Conservation (phyloP, 176 grass and related monocot genomes). For the Avena atlantica region DNA sequence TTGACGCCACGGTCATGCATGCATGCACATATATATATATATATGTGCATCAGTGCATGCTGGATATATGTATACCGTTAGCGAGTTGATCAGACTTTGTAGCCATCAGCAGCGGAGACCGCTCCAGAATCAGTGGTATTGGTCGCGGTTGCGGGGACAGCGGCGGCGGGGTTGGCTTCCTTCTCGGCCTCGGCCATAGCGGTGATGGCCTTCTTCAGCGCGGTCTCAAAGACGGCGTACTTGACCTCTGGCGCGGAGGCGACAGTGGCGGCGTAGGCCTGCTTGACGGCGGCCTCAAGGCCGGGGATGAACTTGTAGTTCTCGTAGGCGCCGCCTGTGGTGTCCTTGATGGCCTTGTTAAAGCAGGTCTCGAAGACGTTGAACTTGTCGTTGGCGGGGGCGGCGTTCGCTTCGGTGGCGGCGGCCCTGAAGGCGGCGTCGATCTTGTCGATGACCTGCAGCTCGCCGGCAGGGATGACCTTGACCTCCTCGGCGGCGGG, state of each 20-base stretch:
- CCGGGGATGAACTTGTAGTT: not conserved
- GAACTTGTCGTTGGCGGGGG: not conserved
- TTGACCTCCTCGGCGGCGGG: conserved; percentile 21
- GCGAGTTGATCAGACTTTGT: conserved; percentile 18
- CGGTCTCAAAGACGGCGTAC: conserved; percentile 18
- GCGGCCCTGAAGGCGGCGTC: conserved; percentile 9
- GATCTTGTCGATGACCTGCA: not conserved
- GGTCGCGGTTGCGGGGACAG: not conserved
- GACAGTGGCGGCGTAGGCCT: conserved; percentile 7
- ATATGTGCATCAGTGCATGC: not conserved
- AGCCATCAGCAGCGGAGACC: not conserved
- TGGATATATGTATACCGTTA: not conserved
- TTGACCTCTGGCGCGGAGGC: not conserved
- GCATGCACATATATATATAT: not conserved
- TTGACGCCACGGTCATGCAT: not conserved
- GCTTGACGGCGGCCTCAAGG: conserved; percentile 27
- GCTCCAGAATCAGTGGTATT: not conserved
- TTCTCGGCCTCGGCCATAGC: conserved; percentile 4
- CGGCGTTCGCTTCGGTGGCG: not conserved
- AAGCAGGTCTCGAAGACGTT: not conserved
- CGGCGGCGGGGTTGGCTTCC: not conserved
- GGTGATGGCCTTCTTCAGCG: conserved; percentile 16
- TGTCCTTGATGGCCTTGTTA: conserved; percentile 3
- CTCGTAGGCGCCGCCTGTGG: not conserved
- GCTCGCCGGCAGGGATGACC: not conserved